Evolutionary conservation across 1,284 basidiomycete species (phyloP).

Genomic region (Ustilago vetiveriae): DNA sequence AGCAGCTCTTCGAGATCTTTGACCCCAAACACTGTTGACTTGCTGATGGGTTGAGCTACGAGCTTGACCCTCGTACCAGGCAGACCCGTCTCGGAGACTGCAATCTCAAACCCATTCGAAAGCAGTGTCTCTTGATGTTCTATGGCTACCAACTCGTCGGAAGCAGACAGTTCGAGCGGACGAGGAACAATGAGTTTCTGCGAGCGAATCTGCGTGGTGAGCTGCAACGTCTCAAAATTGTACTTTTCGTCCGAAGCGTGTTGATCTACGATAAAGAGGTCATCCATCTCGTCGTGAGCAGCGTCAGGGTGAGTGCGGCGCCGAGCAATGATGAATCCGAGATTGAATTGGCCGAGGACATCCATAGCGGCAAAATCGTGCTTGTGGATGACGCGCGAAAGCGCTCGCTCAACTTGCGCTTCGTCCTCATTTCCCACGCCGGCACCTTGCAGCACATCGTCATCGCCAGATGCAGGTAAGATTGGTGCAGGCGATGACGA

Average conservation of each 20-base stretch:
- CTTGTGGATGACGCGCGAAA: slow-evolving; percentile 88
- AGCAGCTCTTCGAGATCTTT: slow-evolving; percentile 92
- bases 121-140: slow-evolving; percentile 84
- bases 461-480: slow-evolving; percentile 16
- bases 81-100: slow-evolving; percentile 71
- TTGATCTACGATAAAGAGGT: slow-evolving; percentile 85
- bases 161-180: slow-evolving; percentile 82
- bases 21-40: slow-evolving; percentile 82
- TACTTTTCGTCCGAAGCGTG: slow-evolving; percentile 90
- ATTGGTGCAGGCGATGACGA: not conserved
- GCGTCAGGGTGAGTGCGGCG: slow-evolving; percentile 65
- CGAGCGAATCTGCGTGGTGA: slow-evolving; percentile 84
- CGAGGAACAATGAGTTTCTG: slow-evolving; percentile 85
- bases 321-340: slow-evolving; percentile 90
- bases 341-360: slow-evolving; percentile 92
- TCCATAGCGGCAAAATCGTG: slow-evolving; percentile 85
- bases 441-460: slow-evolving; percentile 68
- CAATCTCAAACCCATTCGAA: slow-evolving; percentile 85
- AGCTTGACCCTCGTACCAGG: slow-evolving; percentile 75
- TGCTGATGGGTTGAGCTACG: slow-evolving; percentile 87
- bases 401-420: slow-evolving; percentile 75
- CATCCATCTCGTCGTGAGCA: slow-evolving; percentile 50
- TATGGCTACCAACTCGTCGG: slow-evolving; percentile 86
- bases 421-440: slow-evolving; percentile 75
- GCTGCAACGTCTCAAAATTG: slow-evolving; percentile 94